Evolutionary conservation across 2,329 filamentous ascomycete genomes (phyloP).

Genomic region (Cucurbitaria berberidis): DNA sequence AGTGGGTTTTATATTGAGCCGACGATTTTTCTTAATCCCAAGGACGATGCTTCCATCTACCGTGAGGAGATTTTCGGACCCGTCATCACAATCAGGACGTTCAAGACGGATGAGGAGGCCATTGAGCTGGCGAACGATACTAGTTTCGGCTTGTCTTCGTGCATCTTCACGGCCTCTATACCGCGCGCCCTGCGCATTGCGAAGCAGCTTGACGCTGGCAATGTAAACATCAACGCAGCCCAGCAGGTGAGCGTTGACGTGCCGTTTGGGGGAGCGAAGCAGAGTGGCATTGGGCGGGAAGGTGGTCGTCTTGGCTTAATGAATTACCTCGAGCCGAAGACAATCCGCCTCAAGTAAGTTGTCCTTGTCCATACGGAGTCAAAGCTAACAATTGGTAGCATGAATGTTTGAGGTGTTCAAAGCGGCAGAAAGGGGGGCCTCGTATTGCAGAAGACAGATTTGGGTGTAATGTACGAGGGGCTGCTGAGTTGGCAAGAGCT

Average conservation of each 20-base stretch:
- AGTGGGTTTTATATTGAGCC: conserved; percentile 40
- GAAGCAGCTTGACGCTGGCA: conserved; percentile 38
- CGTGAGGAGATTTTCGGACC: conserved; percentile 45
- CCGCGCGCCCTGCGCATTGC: conserved; percentile 39
- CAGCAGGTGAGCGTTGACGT: conserved; percentile 19
- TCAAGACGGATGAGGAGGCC: conserved; percentile 44
- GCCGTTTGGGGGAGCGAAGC: conserved; percentile 45
- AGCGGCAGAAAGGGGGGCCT: neutral
- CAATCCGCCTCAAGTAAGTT: conserved; percentile 39
- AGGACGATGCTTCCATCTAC: conserved; percentile 35
- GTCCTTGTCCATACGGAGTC: neutral
- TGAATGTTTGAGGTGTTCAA: neutral
- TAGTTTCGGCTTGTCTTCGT: conserved; percentile 34
- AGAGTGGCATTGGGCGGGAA: conserved; percentile 43
- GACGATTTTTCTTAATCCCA: conserved; percentile 41
- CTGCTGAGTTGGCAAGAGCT: neutral
- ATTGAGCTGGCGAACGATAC: conserved; percentile 43
- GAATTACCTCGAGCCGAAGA: conserved; percentile 44
- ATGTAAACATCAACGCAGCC: conserved; percentile 40
- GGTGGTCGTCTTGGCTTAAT: conserved; percentile 36
- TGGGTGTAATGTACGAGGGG: neutral
- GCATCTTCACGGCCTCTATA: conserved; percentile 32
- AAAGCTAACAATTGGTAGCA: conserved; percentile 2
- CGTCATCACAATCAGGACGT: conserved; percentile 37
- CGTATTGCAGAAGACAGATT: neutral